These are phyloP conservation scores for Amaranthus tricolor DNA, from an alignment of 179 eudicot species.

Conservation along the genomic window DNA sequence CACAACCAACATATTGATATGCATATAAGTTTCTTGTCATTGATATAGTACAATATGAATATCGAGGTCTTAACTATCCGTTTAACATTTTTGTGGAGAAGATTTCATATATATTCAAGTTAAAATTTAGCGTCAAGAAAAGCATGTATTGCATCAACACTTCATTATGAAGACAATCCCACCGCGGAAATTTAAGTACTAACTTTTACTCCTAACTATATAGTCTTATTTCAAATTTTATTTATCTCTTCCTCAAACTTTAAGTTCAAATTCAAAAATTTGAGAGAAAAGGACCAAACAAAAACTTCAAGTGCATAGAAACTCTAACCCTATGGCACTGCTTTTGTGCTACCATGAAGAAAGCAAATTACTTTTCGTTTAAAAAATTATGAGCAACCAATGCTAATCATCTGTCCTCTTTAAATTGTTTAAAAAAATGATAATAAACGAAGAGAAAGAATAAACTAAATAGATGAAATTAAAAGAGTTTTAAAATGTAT, in stretches of 20 bases:
- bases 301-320: neutral
- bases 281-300: neutral
- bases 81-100: too few species aligned
- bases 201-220: neutral
- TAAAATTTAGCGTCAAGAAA: too few species aligned
- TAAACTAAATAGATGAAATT: neutral
- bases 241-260: neutral
- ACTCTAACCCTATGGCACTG: conserved; percentile 7
- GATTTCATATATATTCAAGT: too few species aligned
- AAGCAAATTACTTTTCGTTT: neutral
- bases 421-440: neutral
- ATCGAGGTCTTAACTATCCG: too few species aligned
- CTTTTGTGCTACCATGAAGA: neutral
- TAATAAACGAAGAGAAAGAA: neutral
- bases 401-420: too few species aligned
- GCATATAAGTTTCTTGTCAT: too few species aligned
- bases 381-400: too few species aligned
- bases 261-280: conserved; percentile 19
- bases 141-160: too few species aligned
- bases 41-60: too few species aligned
- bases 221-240: neutral
- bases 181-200: neutral
- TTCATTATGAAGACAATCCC: neutral
- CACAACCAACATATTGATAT: neutral
- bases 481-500: too few species aligned